Conservation (phyloP, 495 filamentous ascomycete genomes). For the Glonium stellatum region DNA sequence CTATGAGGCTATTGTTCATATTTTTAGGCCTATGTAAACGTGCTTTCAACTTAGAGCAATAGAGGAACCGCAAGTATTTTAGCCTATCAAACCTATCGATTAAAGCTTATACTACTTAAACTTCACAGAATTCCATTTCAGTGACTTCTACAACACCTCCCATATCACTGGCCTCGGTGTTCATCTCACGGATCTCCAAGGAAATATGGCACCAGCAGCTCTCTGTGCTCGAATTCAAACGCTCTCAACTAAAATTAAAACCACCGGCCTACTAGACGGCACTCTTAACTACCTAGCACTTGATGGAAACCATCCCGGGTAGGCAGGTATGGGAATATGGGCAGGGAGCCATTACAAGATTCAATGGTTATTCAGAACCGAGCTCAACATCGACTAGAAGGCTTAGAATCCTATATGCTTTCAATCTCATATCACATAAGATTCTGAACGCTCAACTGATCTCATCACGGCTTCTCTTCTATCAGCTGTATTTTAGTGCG, state of each 20-base stretch:
- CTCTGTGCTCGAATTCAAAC: conserved; percentile 18
- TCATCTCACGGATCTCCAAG: conserved; percentile 22
- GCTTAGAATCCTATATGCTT: too few species aligned
- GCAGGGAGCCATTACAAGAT: too few species aligned
- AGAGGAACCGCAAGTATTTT: conserved; percentile 9
- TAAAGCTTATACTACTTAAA: neutral
- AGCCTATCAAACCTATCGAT: neutral
- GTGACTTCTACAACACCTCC: conserved; percentile 60
- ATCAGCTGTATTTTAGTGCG: too few species aligned
- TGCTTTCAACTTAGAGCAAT: conserved; percentile 31
- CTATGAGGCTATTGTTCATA: conserved; percentile 34
- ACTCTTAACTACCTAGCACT: conserved; percentile 28
- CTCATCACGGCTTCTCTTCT: too few species aligned
- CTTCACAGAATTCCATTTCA: conserved; percentile 42
- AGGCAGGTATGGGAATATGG: too few species aligned
- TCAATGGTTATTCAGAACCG: too few species aligned
- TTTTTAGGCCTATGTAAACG: conserved; percentile 38
- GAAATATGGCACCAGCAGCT: conserved; percentile 20
- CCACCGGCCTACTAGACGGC: conserved; percentile 20
- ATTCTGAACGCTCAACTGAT: too few species aligned
- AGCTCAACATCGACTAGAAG: too few species aligned
- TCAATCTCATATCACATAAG: too few species aligned
- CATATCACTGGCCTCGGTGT: conserved; percentile 52
- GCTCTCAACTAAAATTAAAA: conserved; percentile 19
- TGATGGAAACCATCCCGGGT: conserved; percentile 24